phyloP scores from a whole-genome alignment of 2,329 filamentous ascomycete genomes.

The Sporothrix phasma region DNA sequence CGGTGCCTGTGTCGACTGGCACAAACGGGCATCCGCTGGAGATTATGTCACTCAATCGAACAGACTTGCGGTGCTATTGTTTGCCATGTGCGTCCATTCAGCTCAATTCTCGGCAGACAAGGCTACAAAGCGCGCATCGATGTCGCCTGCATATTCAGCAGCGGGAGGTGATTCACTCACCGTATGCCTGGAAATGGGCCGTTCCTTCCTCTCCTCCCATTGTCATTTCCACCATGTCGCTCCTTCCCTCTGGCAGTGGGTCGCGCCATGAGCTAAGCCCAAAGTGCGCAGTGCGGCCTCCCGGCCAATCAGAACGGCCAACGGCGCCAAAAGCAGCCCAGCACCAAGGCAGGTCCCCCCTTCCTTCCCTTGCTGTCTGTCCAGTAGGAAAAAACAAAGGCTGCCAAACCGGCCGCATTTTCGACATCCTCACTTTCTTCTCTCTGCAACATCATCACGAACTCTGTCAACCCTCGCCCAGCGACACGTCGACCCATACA shows the following conservation, averaged over 20 bases:
- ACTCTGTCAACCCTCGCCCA: background rate
- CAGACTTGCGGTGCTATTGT: too few relatives aligned
- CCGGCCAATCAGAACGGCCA: constrained; percentile 14
- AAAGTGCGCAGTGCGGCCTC: background rate
- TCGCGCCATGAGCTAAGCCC: constrained; percentile 13
- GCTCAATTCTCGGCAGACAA: background rate
- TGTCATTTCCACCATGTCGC: background rate
- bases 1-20: too few relatives aligned
- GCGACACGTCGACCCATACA: background rate
- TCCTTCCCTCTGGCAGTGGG: background rate
- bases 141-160: background rate
- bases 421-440: constrained; percentile 14
- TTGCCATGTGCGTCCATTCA: background rate
- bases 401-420: constrained; percentile 19
- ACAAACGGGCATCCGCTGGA: too few relatives aligned
- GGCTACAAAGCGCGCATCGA: background rate
- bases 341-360: background rate
- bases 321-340: constrained; percentile 3
- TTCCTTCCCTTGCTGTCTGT: constrained; percentile 9
- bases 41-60: too few relatives aligned
- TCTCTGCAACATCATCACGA: constrained; percentile 10
- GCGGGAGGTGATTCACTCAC: background rate
- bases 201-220: background rate
- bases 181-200: background rate
- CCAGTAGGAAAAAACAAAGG: constrained; percentile 17